These are phyloP conservation scores for Aspergillus brasiliensis DNA, from an alignment of 2,329 filamentous ascomycete genomes.

Conservation along the genomic window DNA sequence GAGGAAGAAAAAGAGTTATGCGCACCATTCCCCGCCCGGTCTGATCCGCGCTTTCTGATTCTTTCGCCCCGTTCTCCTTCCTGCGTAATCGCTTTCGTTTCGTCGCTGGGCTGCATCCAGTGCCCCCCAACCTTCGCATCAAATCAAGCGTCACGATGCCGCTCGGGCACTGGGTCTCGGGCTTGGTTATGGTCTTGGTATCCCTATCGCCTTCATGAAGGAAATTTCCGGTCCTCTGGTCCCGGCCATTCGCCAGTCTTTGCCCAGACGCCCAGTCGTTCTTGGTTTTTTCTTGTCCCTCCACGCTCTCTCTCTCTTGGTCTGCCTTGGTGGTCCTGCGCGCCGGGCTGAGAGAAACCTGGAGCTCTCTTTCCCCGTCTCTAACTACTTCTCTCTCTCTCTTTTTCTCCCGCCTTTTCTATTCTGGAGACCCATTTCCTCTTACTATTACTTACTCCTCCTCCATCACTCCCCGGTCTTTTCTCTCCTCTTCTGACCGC, in stretches of 20 bases:
- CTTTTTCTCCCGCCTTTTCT: slow-evolving; percentile 9
- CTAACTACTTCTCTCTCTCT: not conserved
- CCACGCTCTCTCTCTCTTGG: slow-evolving; percentile 12
- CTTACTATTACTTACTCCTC: slow-evolving; percentile 1
- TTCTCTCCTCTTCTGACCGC: slow-evolving; percentile 8
- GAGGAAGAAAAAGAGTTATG: not conserved
- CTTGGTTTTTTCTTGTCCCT: slow-evolving; percentile 5
- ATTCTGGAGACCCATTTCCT: slow-evolving; percentile 7
- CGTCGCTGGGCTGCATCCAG: not conserved
- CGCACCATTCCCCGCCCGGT: slow-evolving; percentile 5
- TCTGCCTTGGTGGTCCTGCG: not conserved
- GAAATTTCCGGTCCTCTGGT: slow-evolving; percentile 15
- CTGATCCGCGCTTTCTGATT: slow-evolving; percentile 4
- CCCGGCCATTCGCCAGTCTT: not conserved
- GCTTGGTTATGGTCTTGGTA: slow-evolving; percentile 20
- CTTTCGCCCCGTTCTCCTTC: not conserved
- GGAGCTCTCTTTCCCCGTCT: not conserved
- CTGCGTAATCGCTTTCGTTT: not conserved
- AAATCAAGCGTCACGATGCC: slow-evolving; percentile 13
- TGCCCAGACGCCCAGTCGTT: slow-evolving; percentile 15
- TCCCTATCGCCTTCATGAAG: slow-evolving; percentile 6
- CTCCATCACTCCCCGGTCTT: slow-evolving; percentile 3
- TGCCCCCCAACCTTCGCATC: not conserved
- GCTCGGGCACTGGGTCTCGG: slow-evolving; percentile 14
- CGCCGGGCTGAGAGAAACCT: not conserved